Conservation (phyloP, 2,329 filamentous ascomycete genomes). For the Colletotrichum gigasporum region DNA sequence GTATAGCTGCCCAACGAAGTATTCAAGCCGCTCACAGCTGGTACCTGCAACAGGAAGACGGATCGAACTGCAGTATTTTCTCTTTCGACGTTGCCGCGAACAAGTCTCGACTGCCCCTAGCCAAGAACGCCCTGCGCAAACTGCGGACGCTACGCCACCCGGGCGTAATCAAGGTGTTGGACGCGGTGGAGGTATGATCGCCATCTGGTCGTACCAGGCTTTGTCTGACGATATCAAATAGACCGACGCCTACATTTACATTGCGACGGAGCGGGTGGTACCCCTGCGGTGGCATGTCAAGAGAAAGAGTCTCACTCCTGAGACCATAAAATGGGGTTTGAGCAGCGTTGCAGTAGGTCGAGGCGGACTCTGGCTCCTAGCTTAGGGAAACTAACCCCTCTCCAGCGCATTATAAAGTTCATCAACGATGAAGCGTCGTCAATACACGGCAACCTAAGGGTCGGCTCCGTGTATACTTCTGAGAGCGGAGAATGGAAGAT, state of each 20-base stretch:
- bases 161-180: conserved; percentile 91
- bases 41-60: conserved; percentile 76
- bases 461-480: conserved; percentile 89
- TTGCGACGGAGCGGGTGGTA: conserved; percentile 89
- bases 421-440: conserved; percentile 94
- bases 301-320: conserved; percentile 85
- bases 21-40: not conserved
- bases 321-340: conserved; percentile 97
- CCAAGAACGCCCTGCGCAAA: conserved; percentile 94
- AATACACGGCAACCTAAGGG: conserved; percentile 87
- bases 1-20: conserved; percentile 33
- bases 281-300: conserved; percentile 92
- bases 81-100: conserved; percentile 90
- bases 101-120: conserved; percentile 82
- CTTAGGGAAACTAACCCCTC: not conserved
- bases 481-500: conserved; percentile 99
- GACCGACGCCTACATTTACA: conserved; percentile 95
- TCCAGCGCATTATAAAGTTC: conserved; percentile 88
- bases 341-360: conserved; percentile 79
- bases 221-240: conserved; percentile 45
- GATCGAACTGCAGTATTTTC: conserved; percentile 95
- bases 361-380: not conserved
- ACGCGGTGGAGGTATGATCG: conserved; percentile 82
- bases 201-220: conserved; percentile 28
- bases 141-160: conserved; percentile 92